These are phyloP conservation scores for Wakefieldia striispora DNA, from an alignment of 768 basidiomycete species.

Conservation along the genomic window DNA sequence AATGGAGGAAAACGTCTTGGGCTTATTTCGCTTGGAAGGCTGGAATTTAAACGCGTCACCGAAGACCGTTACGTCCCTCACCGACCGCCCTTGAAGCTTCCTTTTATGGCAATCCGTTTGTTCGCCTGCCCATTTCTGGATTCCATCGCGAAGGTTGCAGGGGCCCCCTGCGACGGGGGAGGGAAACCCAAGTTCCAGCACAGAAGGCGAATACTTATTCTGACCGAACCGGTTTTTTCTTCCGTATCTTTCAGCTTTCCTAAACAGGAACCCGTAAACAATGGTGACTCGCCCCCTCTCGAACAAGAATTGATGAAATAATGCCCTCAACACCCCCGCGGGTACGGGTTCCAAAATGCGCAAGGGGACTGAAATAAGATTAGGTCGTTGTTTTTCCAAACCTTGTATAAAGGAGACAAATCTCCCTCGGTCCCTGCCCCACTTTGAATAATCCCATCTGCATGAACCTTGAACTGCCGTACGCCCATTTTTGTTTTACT, in stretches of 20 bases:
- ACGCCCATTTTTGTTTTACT: conserved; percentile 34
- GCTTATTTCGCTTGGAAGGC: conserved; percentile 27
- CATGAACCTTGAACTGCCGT: conserved; percentile 38
- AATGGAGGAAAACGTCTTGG: conserved; percentile 19
- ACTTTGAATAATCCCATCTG: conserved; percentile 16
- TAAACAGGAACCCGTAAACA: conserved; percentile 29
- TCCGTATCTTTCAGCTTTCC: conserved; percentile 34
- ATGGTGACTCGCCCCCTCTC: conserved; percentile 21
- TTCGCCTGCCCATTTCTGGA: conserved; percentile 34
- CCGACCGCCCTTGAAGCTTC: conserved; percentile 35
- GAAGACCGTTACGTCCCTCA: conserved; percentile 32
- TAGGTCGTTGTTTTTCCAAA: conserved; percentile 22
- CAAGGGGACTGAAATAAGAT: conserved; percentile 27
- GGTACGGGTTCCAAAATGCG: conserved; percentile 25
- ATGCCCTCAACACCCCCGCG: conserved; percentile 12
- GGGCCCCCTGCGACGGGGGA: conserved; percentile 28
- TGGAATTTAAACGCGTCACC: conserved; percentile 32
- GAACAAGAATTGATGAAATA: too few species aligned
- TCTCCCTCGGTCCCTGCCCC: conserved; percentile 29
- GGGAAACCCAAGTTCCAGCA: conserved; percentile 30
- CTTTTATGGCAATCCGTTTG: conserved; percentile 37
- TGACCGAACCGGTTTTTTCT: conserved; percentile 28
- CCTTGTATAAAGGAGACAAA: conserved; percentile 35
- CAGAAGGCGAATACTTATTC: conserved; percentile 33
- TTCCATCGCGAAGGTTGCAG: conserved; percentile 24